Evolutionary conservation across 2,329 filamentous ascomycete genomes (phyloP).

Genomic region (Leptographium wingfieldii): DNA sequence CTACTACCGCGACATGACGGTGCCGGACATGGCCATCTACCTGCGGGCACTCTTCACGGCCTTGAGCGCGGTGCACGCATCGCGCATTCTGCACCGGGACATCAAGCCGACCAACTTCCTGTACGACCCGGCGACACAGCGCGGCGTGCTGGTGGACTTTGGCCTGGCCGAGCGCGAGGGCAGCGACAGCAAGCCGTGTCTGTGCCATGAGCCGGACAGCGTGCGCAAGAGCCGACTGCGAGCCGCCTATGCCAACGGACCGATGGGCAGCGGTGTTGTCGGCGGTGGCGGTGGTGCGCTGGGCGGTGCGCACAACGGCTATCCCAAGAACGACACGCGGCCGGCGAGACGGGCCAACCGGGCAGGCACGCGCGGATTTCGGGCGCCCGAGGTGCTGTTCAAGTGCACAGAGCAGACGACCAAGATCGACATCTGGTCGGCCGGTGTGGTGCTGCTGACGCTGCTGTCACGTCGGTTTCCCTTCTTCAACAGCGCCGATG

Average conservation of each 20-base stretch:
- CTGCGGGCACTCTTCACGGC: slow-evolving; percentile 80
- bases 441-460: slow-evolving; percentile 92
- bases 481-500: slow-evolving; percentile 98
- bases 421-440: slow-evolving; percentile 94
- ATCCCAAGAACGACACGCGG: slow-evolving; percentile 80
- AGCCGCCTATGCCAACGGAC: slow-evolving; percentile 32
- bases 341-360: slow-evolving; percentile 85
- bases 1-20: slow-evolving; percentile 84
- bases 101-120: slow-evolving; percentile 98
- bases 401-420: slow-evolving; percentile 94
- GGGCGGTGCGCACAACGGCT: slow-evolving; percentile 46
- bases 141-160: slow-evolving; percentile 95
- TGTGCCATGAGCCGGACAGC: slow-evolving; percentile 57
- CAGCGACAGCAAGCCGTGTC: slow-evolving; percentile 64
- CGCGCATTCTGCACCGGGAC: slow-evolving; percentile 81
- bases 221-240: slow-evolving; percentile 50
- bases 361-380: slow-evolving; percentile 88
- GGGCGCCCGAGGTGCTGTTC: slow-evolving; percentile 89
- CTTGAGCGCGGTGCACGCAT: slow-evolving; percentile 67
- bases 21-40: slow-evolving; percentile 79
- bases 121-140: slow-evolving; percentile 67
- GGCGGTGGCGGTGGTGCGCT: slow-evolving; percentile 13
- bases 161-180: slow-evolving; percentile 83
- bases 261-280: not conserved
- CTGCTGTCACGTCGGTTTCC: slow-evolving; percentile 86